Evolutionary conservation across 129 eudicot species (phyloP), one percentile per base, ranked within the genome.

Genomic region (Helianthus annuus): DNA sequence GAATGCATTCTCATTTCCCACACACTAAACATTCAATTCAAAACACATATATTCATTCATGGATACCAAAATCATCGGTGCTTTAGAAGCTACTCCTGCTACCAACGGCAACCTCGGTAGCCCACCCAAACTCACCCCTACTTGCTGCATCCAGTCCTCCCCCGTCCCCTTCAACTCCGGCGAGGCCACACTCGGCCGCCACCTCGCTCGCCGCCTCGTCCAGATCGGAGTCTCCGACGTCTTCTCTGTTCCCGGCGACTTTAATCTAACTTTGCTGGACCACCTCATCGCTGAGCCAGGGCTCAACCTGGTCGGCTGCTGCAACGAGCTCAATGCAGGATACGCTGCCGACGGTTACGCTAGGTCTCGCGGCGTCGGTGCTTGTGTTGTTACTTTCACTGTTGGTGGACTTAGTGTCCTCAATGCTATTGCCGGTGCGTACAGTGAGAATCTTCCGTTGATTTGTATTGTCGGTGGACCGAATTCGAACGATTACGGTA

Each of bases 281-380:
- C 89, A 89, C 34, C 84, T 89, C 44, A 38, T 89, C 0, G 91
- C 89, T 2, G 96, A 89, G 85, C 96, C 96, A 0, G 96, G 89
- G 7, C 96, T 89, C 48, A 80, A 86, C 9, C 42, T 82, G 0
- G 53, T 89, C 34, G 96, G 96, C 34, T 89, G 96, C 34, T 89
- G 96, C 61, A 89, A 89, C 67, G 91, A 89, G 79, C 96, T 89
- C 61, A 89, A 89, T 69, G 96, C 96, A 1, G 96, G 96, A 4
- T 89, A 89, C 68, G 96, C 96, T 0, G 91, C 96, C 4, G 96
- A 89, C 22, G 96, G 96, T 2, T 89, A 81, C 70, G 96, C 91
- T 4, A 72, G 96, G 66, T 81, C 91, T 5, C 91, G 96, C 2
- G 96, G 96, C 17, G 89, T 89, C 13, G 96, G 96, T 52, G 96